A percentile compares a stretch with the other conserved stretches of the same genome.
Evolutionary conservation across 2,329 filamentous ascomycete species (phyloP).

Genomic region (Onygenales sp.): DNA sequence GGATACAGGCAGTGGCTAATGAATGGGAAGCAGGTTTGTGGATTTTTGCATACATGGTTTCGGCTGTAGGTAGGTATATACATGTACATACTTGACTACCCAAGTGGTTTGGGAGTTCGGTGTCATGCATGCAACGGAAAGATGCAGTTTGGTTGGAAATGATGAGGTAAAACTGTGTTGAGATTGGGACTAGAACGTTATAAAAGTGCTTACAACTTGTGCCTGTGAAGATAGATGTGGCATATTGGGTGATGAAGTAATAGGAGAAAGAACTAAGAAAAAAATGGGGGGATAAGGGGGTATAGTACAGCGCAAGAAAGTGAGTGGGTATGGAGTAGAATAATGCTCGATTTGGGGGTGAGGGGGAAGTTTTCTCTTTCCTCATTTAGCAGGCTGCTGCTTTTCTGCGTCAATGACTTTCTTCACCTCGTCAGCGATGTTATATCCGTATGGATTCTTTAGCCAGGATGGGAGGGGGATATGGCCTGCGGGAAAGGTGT

Average conservation of each 20-base stretch:
- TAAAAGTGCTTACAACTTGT: not conserved
- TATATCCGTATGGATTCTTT: conserved; percentile 6
- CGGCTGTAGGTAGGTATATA: too few species aligned
- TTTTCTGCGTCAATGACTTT: conserved; percentile 2
- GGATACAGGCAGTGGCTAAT: too few species aligned
- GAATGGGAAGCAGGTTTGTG: too few species aligned
- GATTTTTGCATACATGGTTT: too few species aligned
- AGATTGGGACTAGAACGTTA: not conserved
- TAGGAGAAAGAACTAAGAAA: not conserved
- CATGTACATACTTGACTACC: too few species aligned
- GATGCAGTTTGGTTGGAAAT: too few species aligned
- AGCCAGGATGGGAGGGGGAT: conserved; percentile 10
- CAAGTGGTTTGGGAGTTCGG: too few species aligned
- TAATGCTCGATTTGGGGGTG: not conserved
- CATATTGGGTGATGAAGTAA: not conserved
- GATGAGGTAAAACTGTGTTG: too few species aligned
- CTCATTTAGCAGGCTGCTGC: not conserved
- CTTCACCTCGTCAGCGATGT: conserved; percentile 11
- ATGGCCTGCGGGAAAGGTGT: conserved; percentile 3
- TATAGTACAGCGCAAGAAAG: not conserved
- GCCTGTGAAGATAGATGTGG: not conserved
- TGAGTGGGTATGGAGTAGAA: not conserved
- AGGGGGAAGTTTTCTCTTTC: not conserved
- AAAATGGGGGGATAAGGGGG: not conserved
- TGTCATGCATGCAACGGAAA: too few species aligned